These are phyloP conservation scores for Coix lacrymajobi DNA, from an alignment of 176 grass and related monocot genomes.

Conservation along the genomic window DNA sequence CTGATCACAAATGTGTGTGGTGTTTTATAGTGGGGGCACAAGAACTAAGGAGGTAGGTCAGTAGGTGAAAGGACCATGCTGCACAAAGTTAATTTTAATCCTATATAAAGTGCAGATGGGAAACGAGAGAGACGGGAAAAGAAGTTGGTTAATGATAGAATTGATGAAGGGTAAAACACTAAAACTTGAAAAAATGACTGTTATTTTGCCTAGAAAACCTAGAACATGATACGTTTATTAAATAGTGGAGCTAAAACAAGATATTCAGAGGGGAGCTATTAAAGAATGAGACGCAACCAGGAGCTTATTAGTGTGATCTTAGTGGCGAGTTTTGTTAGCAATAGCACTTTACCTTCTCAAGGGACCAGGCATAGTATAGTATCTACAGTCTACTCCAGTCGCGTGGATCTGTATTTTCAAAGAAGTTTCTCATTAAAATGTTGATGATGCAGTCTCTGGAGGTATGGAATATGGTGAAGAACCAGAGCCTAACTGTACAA, in stretches of 20 bases:
- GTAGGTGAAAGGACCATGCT: neutral
- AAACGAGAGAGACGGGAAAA: neutral
- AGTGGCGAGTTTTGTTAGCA: neutral
- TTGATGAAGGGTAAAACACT: neutral
- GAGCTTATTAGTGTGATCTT: neutral
- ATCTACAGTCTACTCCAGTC: too few relatives aligned
- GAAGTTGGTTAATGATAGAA: neutral
- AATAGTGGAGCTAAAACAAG: neutral
- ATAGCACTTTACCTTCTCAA: neutral
- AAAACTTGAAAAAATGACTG: too few relatives aligned
- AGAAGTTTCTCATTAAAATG: conserved; percentile 18
- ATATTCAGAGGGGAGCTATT: neutral
- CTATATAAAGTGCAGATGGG: neutral
- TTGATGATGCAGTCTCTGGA: conserved; percentile 65
- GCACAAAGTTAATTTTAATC: neutral
- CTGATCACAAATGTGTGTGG: neutral
- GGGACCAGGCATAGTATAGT: too few relatives aligned
- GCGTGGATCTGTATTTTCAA: too few relatives aligned
- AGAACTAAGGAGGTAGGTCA: neutral
- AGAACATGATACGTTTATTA: neutral
- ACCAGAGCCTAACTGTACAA: conserved; percentile 74
- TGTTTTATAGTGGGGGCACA: neutral
- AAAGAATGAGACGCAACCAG: neutral
- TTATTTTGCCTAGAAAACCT: neutral
- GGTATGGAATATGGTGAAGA: conserved; percentile 90